These are phyloP conservation scores for Zasmidium angulare DNA, from an alignment of 2,329 filamentous ascomycete species.

Conservation along the genomic window DNA sequence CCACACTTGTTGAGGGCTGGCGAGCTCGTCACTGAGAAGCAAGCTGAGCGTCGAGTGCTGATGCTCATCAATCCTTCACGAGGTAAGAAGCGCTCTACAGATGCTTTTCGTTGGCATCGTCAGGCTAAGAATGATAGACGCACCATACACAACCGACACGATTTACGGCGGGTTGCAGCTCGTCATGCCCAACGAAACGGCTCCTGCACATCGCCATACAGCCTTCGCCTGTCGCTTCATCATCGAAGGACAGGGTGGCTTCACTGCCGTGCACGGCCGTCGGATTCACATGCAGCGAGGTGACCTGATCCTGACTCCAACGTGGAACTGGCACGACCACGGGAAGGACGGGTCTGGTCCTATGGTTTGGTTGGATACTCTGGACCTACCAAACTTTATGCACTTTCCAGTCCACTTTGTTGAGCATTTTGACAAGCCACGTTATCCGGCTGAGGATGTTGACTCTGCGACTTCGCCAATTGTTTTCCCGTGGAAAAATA, in stretches of 20 bases:
- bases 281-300: conserved; percentile 54
- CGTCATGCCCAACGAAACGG: neutral
- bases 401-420: conserved; percentile 57
- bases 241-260: conserved; percentile 57
- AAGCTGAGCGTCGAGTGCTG: neutral
- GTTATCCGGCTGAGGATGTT: conserved; percentile 10
- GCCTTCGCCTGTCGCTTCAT: conserved; percentile 44
- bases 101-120: too few relatives aligned
- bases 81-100: too few relatives aligned
- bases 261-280: conserved; percentile 57
- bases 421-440: conserved; percentile 50
- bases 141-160: conserved; percentile 2
- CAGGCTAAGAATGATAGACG: neutral
- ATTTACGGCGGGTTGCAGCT: neutral
- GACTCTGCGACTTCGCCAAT: neutral
- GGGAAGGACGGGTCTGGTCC: conserved; percentile 55
- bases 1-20: neutral
- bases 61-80: neutral
- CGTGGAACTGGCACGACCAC: conserved; percentile 62
- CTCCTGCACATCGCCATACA: neutral
- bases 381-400: conserved; percentile 48
- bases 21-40: neutral
- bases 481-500: neutral
- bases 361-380: conserved; percentile 56
- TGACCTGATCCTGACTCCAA: conserved; percentile 59